A percentile compares a stretch with the other conserved stretches of the same genome.
Conservation (phyloP, 2,329 filamentous ascomycete genomes). For the Fusarium scirpi region DNA sequence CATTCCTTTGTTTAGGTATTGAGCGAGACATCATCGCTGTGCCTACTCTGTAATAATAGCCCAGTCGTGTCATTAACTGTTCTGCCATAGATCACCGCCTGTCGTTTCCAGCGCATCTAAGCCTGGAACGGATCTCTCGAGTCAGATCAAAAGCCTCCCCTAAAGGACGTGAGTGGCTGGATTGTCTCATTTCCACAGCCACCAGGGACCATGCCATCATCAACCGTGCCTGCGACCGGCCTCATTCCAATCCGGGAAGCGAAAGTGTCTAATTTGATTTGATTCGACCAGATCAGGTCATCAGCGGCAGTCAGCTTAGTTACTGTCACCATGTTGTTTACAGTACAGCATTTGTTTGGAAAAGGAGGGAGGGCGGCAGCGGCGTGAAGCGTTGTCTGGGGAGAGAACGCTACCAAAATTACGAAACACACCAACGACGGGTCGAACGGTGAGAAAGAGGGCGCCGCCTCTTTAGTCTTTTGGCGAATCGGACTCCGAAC, state of each 20-base stretch:
- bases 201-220: constrained; percentile 24
- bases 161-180: constrained; percentile 28
- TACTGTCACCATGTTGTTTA: constrained; percentile 16
- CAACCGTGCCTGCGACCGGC: constrained; percentile 7
- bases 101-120: not conserved
- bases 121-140: constrained; percentile 2
- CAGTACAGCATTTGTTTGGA: constrained; percentile 18
- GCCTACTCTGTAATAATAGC: not conserved
- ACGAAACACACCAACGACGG: constrained; percentile 35
- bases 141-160: constrained; percentile 21
- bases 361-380: constrained; percentile 32
- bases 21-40: not conserved
- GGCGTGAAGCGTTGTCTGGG: constrained; percentile 26
- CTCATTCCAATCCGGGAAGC: constrained; percentile 25
- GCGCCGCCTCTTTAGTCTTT: constrained; percentile 21
- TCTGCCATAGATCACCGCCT: constrained; percentile 27
- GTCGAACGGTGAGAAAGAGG: constrained; percentile 31
- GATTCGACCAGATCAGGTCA: constrained; percentile 17
- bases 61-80: not conserved
- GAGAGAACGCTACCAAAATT: constrained; percentile 1
- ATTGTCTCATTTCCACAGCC: constrained; percentile 34
- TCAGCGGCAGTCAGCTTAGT: not conserved
- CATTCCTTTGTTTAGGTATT: constrained; percentile 16
- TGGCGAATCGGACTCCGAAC: constrained; percentile 24
- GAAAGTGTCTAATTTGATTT: constrained; percentile 39